Conservation (phyloP, 768 basidiomycete species). For the Naganishia randhawae region DNA sequence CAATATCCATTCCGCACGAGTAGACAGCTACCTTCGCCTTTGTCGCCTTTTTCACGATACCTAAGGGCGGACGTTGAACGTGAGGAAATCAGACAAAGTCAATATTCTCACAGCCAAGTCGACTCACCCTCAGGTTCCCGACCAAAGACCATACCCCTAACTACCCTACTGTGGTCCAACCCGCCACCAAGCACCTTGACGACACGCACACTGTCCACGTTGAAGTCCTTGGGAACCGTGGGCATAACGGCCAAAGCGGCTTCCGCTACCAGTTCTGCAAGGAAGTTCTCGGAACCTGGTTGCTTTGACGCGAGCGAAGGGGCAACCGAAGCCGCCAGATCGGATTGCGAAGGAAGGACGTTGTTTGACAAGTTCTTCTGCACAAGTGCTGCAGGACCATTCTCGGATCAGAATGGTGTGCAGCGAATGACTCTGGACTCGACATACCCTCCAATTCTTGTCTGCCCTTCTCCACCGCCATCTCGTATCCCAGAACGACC, state of each 20-base stretch:
- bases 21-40: conserved; percentile 93
- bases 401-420: not conserved
- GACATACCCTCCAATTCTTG: conserved; percentile 86
- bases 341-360: conserved; percentile 70
- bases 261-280: conserved; percentile 81
- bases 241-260: conserved; percentile 87
- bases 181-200: conserved; percentile 98
- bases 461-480: conserved; percentile 76
- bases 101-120: not conserved
- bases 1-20: conserved; percentile 84
- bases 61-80: conserved; percentile 55
- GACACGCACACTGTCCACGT: conserved; percentile 95
- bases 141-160: conserved; percentile 97
- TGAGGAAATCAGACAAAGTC: not conserved
- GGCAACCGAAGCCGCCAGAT: conserved; percentile 67
- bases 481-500: conserved; percentile 89
- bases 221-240: conserved; percentile 76
- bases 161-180: conserved; percentile 76
- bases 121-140: conserved; percentile 82
- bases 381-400: conserved; percentile 22
- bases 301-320: conserved; percentile 96
- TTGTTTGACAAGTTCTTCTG: conserved; percentile 22
- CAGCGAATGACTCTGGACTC: no score
- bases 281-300: conserved; percentile 82
- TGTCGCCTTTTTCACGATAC: conserved; percentile 72